phyloP scores from a whole-genome alignment of 2,329 filamentous ascomycete genomes.

The Fusarium annulatum region DNA sequence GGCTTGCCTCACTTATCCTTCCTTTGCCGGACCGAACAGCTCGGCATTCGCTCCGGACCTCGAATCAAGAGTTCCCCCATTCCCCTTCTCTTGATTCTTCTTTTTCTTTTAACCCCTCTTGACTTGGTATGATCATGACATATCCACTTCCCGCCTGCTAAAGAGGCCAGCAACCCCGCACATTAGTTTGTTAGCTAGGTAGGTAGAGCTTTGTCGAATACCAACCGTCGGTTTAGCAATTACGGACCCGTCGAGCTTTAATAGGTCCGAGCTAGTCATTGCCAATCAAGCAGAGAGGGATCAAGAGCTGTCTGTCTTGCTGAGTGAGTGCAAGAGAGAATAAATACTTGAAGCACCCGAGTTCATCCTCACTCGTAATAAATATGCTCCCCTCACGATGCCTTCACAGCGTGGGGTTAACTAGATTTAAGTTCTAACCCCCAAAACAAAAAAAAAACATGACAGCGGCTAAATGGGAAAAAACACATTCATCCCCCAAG shows the following conservation, averaged over 20 bases:
- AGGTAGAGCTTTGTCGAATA: slow-evolving; percentile 35
- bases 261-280: neutral
- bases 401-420: neutral
- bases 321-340: neutral
- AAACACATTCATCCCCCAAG: neutral
- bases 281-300: neutral
- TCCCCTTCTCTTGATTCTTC: neutral
- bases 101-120: slow-evolving; percentile 11
- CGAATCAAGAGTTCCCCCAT: neutral
- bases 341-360: neutral
- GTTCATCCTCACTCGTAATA: neutral
- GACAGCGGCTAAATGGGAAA: neutral
- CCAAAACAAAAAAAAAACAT: neutral
- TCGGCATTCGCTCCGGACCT: slow-evolving; percentile 1
- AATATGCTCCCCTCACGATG: neutral
- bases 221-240: slow-evolving; percentile 43
- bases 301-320: no score
- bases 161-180: slow-evolving; percentile 16
- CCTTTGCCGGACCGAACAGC: slow-evolving; percentile 21
- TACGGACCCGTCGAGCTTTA: slow-evolving; percentile 8
- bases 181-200: neutral
- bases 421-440: neutral
- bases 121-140: slow-evolving; percentile 13
- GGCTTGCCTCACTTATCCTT: neutral
- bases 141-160: slow-evolving; percentile 19